These are phyloP conservation scores for Podospora pseudocomata DNA, from an alignment of 495 filamentous ascomycete genomes.

Conservation along the genomic window DNA sequence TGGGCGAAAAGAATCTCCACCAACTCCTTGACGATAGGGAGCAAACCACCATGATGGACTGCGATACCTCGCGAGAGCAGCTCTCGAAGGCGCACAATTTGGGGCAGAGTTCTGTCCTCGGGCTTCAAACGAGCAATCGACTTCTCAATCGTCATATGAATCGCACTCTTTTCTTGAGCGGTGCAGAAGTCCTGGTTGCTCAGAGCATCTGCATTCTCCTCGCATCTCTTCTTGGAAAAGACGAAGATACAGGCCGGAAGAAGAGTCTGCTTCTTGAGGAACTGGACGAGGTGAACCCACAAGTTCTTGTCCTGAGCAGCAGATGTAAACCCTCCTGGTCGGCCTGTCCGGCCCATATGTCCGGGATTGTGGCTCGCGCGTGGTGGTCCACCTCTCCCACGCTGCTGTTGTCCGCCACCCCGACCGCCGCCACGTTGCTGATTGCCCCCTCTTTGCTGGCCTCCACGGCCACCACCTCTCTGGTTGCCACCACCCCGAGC, in stretches of 20 bases:
- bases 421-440: constrained; percentile 50
- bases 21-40: constrained; percentile 96
- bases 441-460: constrained; percentile 51
- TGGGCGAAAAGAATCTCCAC: constrained; percentile 96
- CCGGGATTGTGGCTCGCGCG: constrained; percentile 60
- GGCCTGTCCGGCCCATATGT: constrained; percentile 82
- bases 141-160: constrained; percentile 96
- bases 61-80: constrained; percentile 85
- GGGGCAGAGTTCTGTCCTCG: constrained; percentile 82
- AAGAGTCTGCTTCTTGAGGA: constrained; percentile 78
- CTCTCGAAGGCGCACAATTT: constrained; percentile 84
- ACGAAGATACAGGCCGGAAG: constrained; percentile 95
- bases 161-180: constrained; percentile 87
- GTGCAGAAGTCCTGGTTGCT: constrained; percentile 93
- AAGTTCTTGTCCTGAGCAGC: constrained; percentile 90
- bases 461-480: constrained; percentile 41
- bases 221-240: constrained; percentile 95
- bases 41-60: constrained; percentile 90
- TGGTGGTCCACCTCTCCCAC: constrained; percentile 56
- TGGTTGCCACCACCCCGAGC: constrained; percentile 50
- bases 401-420: constrained; percentile 55
- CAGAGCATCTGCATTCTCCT: constrained; percentile 92
- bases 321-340: constrained; percentile 76
- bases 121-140: constrained; percentile 88
- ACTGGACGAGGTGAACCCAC: constrained; percentile 95